Evolutionary conservation across 2,329 filamentous ascomycete genomes (phyloP).

Genomic region (Sporothrix brasiliensis): DNA sequence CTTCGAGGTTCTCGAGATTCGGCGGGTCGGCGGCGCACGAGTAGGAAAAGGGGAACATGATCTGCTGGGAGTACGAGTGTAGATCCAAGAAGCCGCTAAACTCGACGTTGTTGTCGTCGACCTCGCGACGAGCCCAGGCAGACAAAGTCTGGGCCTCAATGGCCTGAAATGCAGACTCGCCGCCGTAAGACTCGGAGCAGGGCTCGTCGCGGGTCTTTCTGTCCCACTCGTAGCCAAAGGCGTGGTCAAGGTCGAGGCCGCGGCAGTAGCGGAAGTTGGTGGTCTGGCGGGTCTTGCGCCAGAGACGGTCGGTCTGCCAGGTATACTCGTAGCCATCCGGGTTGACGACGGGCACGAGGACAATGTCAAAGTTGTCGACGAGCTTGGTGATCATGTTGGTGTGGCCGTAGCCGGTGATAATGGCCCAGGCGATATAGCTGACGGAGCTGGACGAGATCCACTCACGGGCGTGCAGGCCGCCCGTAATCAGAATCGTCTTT

Average conservation of each 20-base stretch:
- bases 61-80: slow-evolving; percentile 93
- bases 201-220: slow-evolving; percentile 68
- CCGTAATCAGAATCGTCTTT: slow-evolving; percentile 60
- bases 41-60: slow-evolving; percentile 89
- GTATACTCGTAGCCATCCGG: slow-evolving; percentile 94
- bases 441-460: slow-evolving; percentile 95
- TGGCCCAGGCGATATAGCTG: slow-evolving; percentile 84
- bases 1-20: slow-evolving; percentile 86
- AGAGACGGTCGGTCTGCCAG: slow-evolving; percentile 87
- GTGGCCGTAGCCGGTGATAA: slow-evolving; percentile 82
- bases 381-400: slow-evolving; percentile 71
- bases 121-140: slow-evolving; percentile 81
- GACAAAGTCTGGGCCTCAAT: slow-evolving; percentile 75
- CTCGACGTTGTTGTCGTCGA: slow-evolving; percentile 66
- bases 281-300: slow-evolving; percentile 90
- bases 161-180: slow-evolving; percentile 79
- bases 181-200: slow-evolving; percentile 88
- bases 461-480: slow-evolving; percentile 89
- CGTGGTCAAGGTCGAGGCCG: slow-evolving; percentile 86
- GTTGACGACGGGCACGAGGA: slow-evolving; percentile 87
- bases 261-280: slow-evolving; percentile 81
- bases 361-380: slow-evolving; percentile 80
- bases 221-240: slow-evolving; percentile 85
- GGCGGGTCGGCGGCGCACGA: slow-evolving; percentile 78
- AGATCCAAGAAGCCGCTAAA: slow-evolving; percentile 88